Conservation (phyloP, 2,329 filamentous ascomycete genomes). For the Cordyceps tenuipes region DNA sequence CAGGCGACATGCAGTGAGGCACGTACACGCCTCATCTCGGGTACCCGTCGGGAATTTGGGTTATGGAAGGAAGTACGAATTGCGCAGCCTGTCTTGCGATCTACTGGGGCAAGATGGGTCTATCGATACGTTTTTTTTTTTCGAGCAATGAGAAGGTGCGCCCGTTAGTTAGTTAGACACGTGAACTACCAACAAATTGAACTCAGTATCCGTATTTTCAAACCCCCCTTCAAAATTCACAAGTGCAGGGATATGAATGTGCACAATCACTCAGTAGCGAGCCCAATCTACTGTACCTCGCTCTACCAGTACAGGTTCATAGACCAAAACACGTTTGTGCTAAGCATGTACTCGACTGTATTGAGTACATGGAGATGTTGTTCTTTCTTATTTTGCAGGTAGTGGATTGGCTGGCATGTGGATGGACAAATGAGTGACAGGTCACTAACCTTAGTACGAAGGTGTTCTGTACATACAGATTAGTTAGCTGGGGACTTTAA, state of each 20-base stretch:
- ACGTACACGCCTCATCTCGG: background rate
- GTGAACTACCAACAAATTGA: background rate
- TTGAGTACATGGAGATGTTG: background rate
- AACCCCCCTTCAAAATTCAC: no score
- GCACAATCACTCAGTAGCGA: no score
- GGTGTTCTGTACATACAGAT: no score
- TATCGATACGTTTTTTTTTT: slow-evolving; percentile 6
- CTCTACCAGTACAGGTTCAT: background rate
- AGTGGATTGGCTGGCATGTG: background rate
- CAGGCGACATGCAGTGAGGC: background rate
- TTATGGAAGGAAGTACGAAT: background rate
- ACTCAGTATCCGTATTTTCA: background rate
- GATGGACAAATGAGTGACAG: background rate
- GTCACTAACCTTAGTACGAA: no score
- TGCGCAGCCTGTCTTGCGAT: background rate
- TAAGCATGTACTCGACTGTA: background rate
- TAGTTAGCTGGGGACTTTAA: no score
- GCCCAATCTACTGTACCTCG: background rate
- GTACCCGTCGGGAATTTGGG: background rate
- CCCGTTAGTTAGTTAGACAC: background rate
- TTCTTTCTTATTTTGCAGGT: background rate
- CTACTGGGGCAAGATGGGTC: background rate
- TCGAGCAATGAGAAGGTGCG: background rate
- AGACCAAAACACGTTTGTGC: background rate
- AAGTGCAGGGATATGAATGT: no score